Base-by-base conservation (phyloP, 805 yeast species). In the Teunomyces cretensis region DNA sequence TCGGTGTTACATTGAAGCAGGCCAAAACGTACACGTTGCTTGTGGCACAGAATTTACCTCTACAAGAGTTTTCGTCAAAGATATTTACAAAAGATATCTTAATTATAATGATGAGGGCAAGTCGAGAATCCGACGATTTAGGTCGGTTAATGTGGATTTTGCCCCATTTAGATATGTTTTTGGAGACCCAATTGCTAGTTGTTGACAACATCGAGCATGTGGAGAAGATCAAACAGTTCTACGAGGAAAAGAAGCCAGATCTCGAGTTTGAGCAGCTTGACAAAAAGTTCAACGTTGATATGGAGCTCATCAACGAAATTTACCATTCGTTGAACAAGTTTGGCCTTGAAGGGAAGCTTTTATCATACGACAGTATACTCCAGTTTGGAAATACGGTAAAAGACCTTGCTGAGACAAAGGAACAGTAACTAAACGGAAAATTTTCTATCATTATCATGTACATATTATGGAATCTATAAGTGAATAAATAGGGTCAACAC, bases 131-230 rank as follows among this genome's bases (percentile, higher is more conserved):
- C 4, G 54, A 60, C 24, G 72, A 67, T 43, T 41, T 56, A 42
- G 71, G 71, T 3, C 46, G 72, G 33, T 49, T 66, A 24, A 53
- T 65, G 58, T 67, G 72, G 72, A 41, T 66, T 14, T 52, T 62
- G n/a, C 72, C 71, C 3, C 60, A 64, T 45, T 52, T 67, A 33
- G 71, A 67, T 46, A 39, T 46, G 12, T 64, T 47, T 32, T 31
- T 45, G 17, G 57, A 31, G 38, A 35, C 26, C n/a, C 28, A 28
- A 11, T 30, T 39, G 33, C 27, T 11, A 2, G 17, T 16, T 30
- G 14, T 22, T 30, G 14, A 4, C 17, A 41, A 31, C 33, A 32
- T 33, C 38, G 46, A 38, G 27, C 52, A 46, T 26, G 12, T 46
- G 31, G 42, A 44, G 6, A 35, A 42, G 9, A 44, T 49, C 30